A percentile compares a stretch with the other conserved stretches of the same genome.
phyloP scores from a whole-genome alignment of 164 flowering plant species.

The Macadamia integrifolia region DNA sequence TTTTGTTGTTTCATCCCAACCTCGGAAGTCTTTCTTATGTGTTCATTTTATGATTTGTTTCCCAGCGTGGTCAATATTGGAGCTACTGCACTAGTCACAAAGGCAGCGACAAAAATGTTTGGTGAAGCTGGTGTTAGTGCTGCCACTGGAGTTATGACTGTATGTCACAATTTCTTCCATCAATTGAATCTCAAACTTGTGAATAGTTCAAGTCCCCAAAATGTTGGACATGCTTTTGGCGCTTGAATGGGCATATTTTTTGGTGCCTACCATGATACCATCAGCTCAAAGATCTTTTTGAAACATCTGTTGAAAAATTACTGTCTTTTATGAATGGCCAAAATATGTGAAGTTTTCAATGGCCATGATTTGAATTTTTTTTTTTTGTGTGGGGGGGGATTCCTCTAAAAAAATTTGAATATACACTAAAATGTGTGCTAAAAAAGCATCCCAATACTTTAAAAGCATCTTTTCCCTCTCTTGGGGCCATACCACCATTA shows the following conservation, averaged over 20 bases:
- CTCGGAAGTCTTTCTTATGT: conserved; percentile 24
- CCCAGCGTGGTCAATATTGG: conserved; percentile 91
- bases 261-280: not conserved
- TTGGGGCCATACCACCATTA: too few species aligned
- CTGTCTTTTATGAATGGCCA: too few species aligned
- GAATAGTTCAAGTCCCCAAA: not conserved
- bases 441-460: too few species aligned
- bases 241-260: not conserved
- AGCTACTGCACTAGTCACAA: conserved; percentile 97
- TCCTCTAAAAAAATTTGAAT: too few species aligned
- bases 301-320: too few species aligned
- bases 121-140: conserved; percentile 99
- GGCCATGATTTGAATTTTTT: too few species aligned
- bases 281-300: not conserved
- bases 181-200: conserved; percentile 1
- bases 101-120: conserved; percentile 89
- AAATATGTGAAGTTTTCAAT: too few species aligned
- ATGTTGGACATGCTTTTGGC: conserved; percentile 5
- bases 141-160: conserved; percentile 99
- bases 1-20: conserved; percentile 8
- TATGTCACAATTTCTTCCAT: conserved; percentile 29
- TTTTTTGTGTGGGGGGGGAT: too few species aligned
- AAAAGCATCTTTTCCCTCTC: too few species aligned
- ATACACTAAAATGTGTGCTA: too few species aligned
- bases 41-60: conserved; percentile 15